These are phyloP conservation scores for Scleromitrula shiraiana DNA, from an alignment of 2,329 filamentous ascomycete species.

Conservation along the genomic window DNA sequence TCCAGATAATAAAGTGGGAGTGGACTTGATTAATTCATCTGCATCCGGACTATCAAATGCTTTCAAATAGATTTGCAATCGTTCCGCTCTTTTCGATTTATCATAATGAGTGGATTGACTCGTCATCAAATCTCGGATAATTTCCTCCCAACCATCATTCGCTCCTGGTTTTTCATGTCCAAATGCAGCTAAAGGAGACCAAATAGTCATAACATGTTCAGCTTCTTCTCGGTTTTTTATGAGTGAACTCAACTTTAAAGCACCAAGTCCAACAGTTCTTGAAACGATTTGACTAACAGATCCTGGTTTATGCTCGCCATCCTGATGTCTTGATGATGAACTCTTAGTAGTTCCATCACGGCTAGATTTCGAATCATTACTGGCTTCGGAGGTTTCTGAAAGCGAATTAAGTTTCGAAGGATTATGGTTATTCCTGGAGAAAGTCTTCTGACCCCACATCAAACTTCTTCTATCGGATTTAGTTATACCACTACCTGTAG, in stretches of 20 bases:
- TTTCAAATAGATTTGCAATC: constrained; percentile 71
- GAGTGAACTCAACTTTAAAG: constrained; percentile 66
- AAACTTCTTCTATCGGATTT: constrained; percentile 53
- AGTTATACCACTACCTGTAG: constrained; percentile 37
- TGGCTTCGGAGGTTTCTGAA: constrained; percentile 15
- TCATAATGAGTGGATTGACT: constrained; percentile 68
- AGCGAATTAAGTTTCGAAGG: constrained; percentile 45
- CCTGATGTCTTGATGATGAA: constrained; percentile 36
- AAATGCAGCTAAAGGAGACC: constrained; percentile 53
- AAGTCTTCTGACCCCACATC: constrained; percentile 59
- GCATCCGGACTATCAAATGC: constrained; percentile 72
- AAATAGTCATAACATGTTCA: constrained; percentile 71
- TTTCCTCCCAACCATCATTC: constrained; percentile 61
- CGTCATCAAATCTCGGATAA: constrained; percentile 66
- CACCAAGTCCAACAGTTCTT: constrained; percentile 67
- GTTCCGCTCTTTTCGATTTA: constrained; percentile 63
- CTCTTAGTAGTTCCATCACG: constrained; percentile 42
- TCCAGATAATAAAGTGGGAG: constrained; percentile 77
- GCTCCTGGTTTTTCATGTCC: constrained; percentile 50
- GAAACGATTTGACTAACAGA: constrained; percentile 44
- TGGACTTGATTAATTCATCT: constrained; percentile 73
- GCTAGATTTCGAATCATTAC: constrained; percentile 10
- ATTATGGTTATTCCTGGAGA: constrained; percentile 40
- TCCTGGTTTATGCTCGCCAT: constrained; percentile 23
- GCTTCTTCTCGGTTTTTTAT: constrained; percentile 64